phyloP scores from a whole-genome alignment of 768 basidiomycete species.

The Amanita thiersii region DNA sequence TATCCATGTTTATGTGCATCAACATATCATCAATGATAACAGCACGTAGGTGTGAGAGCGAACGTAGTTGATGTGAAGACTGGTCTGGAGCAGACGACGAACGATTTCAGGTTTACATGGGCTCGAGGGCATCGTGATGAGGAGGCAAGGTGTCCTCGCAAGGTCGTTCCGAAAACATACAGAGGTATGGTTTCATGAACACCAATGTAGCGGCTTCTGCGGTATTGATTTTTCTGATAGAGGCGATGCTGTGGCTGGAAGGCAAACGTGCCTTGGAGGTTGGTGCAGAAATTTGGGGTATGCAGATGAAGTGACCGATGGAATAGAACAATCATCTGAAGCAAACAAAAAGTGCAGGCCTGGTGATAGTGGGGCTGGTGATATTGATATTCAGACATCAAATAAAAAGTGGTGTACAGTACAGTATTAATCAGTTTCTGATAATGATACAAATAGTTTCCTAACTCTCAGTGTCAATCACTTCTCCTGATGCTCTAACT shows the following conservation, averaged over 20 bases:
- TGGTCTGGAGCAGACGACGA: slow-evolving; percentile 57
- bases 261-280: slow-evolving; percentile 65
- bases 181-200: slow-evolving; percentile 35
- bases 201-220: slow-evolving; percentile 7
- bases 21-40: no score
- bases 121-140: slow-evolving; percentile 33
- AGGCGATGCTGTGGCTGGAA: slow-evolving; percentile 83
- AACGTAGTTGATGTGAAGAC: slow-evolving; percentile 65
- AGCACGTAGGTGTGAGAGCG: slow-evolving; percentile 70
- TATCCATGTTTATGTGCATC: no score
- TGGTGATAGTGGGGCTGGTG: no score
- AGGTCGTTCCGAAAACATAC: slow-evolving; percentile 64
- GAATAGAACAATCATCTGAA: no score
- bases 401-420: no score
- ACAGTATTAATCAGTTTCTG: no score
- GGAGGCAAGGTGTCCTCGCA: slow-evolving; percentile 24
- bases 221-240: slow-evolving; percentile 28
- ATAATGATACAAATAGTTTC: no score
- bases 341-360: no score
- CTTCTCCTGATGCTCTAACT: no score
- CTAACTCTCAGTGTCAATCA: no score
- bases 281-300: slow-evolving; percentile 50
- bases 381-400: no score
- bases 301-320: slow-evolving; percentile 2
- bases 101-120: slow-evolving; percentile 76